A percentile compares a stretch with the other conserved stretches of the same genome.
Evolutionary conservation across 164 flowering plant genomes (phyloP).

Genomic region (Vitis vinifera): ASM3070453v1 NC_081815.1:17488001-17488500

Average conservation of each 20-base stretch:
- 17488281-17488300: not conserved
- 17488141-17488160: slow-evolving; percentile 65
- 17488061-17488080: slow-evolving; percentile 40
- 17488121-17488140: slow-evolving; percentile 54
- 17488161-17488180: slow-evolving; percentile 43
- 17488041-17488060: slow-evolving; percentile 48
- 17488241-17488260: slow-evolving; percentile 19
- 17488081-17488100: slow-evolving; percentile 46
- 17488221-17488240: slow-evolving; percentile 23
- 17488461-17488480: no score
- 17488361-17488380: no score
- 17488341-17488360: no score
- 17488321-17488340: not conserved
- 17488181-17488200: slow-evolving; percentile 15
- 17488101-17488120: slow-evolving; percentile 37
- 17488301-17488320: not conserved
- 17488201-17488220: slow-evolving; percentile 20
- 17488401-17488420: no score
- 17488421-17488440: no score
- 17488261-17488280: not conserved
- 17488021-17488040: slow-evolving; percentile 76
- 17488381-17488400: no score
- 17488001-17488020: slow-evolving; percentile 60
- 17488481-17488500: no score
- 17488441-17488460: no score